phyloP scores from a whole-genome alignment of 1,284 basidiomycete genomes.

The Austropuccinia psidii region DNA sequence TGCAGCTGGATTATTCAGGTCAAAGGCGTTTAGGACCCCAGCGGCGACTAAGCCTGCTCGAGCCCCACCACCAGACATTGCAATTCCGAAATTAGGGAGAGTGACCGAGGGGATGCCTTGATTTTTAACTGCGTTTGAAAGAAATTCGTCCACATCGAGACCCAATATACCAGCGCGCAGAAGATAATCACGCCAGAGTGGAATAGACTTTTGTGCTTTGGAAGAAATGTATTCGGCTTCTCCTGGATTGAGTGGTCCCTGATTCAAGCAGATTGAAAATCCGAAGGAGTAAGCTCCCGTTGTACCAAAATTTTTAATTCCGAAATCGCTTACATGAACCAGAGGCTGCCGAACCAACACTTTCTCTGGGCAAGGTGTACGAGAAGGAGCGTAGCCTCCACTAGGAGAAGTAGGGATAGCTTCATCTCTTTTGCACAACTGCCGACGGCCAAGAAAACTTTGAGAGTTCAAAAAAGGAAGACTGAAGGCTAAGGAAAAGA shows the following conservation, averaged over 20 bases:
- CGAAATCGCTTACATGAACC: conserved; percentile 8
- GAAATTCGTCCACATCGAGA: conserved; percentile 26
- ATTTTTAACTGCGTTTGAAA: not conserved
- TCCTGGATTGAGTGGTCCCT: conserved; percentile 30
- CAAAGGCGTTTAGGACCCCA: conserved; percentile 34
- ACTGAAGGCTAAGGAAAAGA: not conserved
- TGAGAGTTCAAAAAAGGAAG: not conserved
- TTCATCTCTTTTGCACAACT: conserved; percentile 32
- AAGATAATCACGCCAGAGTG: conserved; percentile 35
- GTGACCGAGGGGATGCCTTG: not conserved
- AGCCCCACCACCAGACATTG: conserved; percentile 34
- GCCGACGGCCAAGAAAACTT: not conserved
- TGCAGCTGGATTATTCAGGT: conserved; percentile 23
- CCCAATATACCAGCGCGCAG: conserved; percentile 11
- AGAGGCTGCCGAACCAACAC: conserved; percentile 26
- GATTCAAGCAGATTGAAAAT: no score
- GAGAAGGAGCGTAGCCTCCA: conserved; percentile 33
- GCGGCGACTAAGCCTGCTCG: conserved; percentile 34
- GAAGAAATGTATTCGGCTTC: conserved; percentile 18
- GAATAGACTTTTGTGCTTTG: conserved; percentile 31
- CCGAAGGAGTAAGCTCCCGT: not conserved
- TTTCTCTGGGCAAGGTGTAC: conserved; percentile 26
- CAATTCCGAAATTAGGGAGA: conserved; percentile 34
- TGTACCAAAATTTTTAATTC: not conserved
- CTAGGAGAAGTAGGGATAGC: conserved; percentile 35